Percentiles rank a stretch among this genome's conserved stretches.
Conservation (phyloP, 2,329 filamentous ascomycete species). For the Stachybotrys elegans region DNA sequence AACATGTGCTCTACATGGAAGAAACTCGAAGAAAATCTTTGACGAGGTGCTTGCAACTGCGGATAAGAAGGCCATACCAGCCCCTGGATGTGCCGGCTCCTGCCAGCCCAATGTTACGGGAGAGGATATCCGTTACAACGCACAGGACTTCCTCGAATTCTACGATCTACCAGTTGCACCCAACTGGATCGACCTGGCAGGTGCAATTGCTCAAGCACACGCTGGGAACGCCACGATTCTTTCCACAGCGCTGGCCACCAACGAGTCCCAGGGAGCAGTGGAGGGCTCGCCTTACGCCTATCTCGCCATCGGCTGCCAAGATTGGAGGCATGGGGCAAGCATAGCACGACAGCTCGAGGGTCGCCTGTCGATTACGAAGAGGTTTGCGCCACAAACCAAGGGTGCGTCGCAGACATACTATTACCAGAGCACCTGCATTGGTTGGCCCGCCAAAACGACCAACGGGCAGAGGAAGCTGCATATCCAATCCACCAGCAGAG, state of each 20-base stretch:
- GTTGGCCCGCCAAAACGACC: slow-evolving; percentile 14
- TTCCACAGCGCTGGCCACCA: slow-evolving; percentile 7
- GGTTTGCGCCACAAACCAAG: slow-evolving; percentile 12
- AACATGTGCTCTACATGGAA: slow-evolving; percentile 14
- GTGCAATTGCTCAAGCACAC: slow-evolving; percentile 10
- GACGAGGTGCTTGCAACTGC: slow-evolving; percentile 10
- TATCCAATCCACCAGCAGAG: neutral
- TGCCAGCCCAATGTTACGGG: slow-evolving; percentile 15
- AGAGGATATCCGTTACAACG: slow-evolving; percentile 15
- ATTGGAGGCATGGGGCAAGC: slow-evolving; percentile 13
- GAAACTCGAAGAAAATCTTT: slow-evolving; percentile 11
- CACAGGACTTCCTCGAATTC: slow-evolving; percentile 10
- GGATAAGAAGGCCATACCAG: slow-evolving; percentile 9
- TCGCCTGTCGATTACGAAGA: slow-evolving; percentile 6
- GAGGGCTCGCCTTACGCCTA: slow-evolving; percentile 6
- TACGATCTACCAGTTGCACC: slow-evolving; percentile 3
- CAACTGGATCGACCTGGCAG: slow-evolving; percentile 12
- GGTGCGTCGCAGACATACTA: slow-evolving; percentile 12
- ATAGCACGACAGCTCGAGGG: slow-evolving; percentile 10
- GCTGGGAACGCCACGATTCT: slow-evolving; percentile 15
- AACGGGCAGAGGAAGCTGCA: slow-evolving; percentile 11
- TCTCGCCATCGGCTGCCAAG: slow-evolving; percentile 17
- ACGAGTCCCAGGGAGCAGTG: neutral
- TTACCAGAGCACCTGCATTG: slow-evolving; percentile 12
- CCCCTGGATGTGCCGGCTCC: slow-evolving; percentile 3